Evolutionary conservation across 139 green algal genomes (phyloP).

Genomic region (Coelastrella sp.): DNA sequence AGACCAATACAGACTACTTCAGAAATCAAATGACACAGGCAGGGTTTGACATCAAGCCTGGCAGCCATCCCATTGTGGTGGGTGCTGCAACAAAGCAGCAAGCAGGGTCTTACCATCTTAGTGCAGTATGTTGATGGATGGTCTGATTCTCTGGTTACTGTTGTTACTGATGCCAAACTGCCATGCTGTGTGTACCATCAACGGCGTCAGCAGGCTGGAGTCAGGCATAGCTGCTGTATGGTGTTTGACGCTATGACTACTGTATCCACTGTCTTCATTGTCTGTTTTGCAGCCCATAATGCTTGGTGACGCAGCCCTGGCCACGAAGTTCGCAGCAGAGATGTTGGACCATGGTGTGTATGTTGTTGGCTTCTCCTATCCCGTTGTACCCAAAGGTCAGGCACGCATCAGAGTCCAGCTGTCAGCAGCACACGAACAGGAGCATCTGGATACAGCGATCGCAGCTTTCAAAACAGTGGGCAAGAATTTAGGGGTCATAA

Average conservation of each 20-base stretch:
- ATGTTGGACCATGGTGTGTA: conserved; percentile 72
- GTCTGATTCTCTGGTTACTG: no score
- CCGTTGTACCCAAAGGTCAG: conserved; percentile 77
- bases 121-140: no score
- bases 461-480: conserved; percentile 52
- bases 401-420: conserved; percentile 80
- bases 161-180: no score
- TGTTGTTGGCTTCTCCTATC: conserved; percentile 66
- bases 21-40: conserved; percentile 56
- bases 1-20: conserved; percentile 71
- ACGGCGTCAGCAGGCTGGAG: no score
- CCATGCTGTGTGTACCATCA: no score
- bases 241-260: no score
- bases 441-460: conserved; percentile 60
- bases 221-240: no score
- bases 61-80: conserved; percentile 75
- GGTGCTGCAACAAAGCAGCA: background rate
- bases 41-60: conserved; percentile 66
- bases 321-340: conserved; percentile 57
- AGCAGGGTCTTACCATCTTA: no score
- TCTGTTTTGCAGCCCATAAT: conserved; percentile 72
- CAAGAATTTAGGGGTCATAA: conserved; percentile 52
- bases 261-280: background rate
- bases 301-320: conserved; percentile 74
- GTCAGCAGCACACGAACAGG: conserved; percentile 52